Evolutionary conservation across 2,329 filamentous ascomycete genomes (phyloP).

Genomic region (Pyrenophora tritici-repentis): DNA sequence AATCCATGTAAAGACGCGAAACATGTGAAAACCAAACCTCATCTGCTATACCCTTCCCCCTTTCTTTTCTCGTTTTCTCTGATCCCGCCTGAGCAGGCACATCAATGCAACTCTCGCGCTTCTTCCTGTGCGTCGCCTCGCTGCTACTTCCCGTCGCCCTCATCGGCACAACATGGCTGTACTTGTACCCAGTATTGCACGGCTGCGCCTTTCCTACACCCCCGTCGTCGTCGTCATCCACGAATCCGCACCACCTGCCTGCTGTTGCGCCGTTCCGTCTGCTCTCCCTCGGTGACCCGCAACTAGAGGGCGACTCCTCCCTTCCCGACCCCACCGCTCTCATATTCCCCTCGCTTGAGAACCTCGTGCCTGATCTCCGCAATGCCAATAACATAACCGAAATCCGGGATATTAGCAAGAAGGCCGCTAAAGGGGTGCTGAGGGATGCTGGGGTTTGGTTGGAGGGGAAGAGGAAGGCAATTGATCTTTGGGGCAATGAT

Average conservation of each 20-base stretch:
- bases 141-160: constrained; percentile 69
- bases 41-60: background rate
- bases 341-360: constrained; percentile 50
- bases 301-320: constrained; percentile 89
- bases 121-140: constrained; percentile 54
- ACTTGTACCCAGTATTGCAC: constrained; percentile 80
- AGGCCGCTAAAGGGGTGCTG: constrained; percentile 25
- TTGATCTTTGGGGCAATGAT: constrained; percentile 94
- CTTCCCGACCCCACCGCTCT: constrained; percentile 58
- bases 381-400: constrained; percentile 20
- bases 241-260: background rate
- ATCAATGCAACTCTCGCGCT: constrained; percentile 57
- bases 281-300: constrained; percentile 86
- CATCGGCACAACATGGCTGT: constrained; percentile 75
- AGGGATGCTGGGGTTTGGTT: constrained; percentile 71
- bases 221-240: background rate
- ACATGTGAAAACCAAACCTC: constrained; percentile 8
- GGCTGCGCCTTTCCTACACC: constrained; percentile 75
- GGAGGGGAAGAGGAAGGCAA: constrained; percentile 71
- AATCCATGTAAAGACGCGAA: constrained; percentile 10
- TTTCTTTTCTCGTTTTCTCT: constrained; percentile 4
- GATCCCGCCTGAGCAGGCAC: constrained; percentile 32
- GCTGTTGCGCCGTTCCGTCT: constrained; percentile 78
- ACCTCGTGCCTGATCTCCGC: constrained; percentile 32
- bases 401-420: constrained; percentile 11